Evolutionary conservation across 441 rosid species (phyloP).

Genomic region (Capsella rubella): DNA sequence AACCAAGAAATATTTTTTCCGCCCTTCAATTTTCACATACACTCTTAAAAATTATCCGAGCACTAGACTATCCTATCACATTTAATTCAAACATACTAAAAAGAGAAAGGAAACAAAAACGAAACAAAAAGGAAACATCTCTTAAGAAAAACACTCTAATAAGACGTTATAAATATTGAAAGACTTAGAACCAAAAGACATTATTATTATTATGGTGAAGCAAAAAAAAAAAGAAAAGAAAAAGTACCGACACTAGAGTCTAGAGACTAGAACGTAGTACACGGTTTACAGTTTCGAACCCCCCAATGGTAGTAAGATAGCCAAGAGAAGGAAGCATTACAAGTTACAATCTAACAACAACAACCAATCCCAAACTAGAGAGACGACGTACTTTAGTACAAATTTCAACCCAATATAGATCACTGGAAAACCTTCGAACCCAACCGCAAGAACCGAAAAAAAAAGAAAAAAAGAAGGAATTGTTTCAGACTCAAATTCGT

Average conservation of each 20-base stretch:
- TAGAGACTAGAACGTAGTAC: neutral
- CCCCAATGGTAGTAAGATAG: neutral
- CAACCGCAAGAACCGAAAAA: constrained; percentile 1
- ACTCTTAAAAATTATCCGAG: neutral
- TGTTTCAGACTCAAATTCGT: constrained; percentile 47
- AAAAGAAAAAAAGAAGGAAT: neutral
- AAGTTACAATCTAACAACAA: constrained; percentile 22
- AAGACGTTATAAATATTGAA: neutral
- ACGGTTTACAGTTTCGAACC: neutral
- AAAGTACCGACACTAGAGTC: neutral
- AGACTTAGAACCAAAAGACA: neutral
- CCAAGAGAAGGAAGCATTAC: constrained; percentile 6
- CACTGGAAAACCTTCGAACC: neutral
- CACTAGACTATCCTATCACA: neutral
- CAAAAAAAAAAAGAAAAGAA: neutral
- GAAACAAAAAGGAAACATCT: neutral
- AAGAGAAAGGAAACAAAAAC: neutral
- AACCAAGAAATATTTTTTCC: too few species aligned
- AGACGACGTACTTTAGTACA: constrained; percentile 1
- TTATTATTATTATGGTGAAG: neutral
- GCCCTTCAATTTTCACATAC: too few species aligned
- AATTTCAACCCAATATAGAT: constrained; percentile 24
- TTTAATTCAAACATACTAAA: neutral
- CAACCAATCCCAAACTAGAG: constrained; percentile 17
- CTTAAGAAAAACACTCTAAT: neutral